Evolutionary conservation across 1,284 basidiomycete species (phyloP).

Genomic region (Papiliotrema terrestris): DNA sequence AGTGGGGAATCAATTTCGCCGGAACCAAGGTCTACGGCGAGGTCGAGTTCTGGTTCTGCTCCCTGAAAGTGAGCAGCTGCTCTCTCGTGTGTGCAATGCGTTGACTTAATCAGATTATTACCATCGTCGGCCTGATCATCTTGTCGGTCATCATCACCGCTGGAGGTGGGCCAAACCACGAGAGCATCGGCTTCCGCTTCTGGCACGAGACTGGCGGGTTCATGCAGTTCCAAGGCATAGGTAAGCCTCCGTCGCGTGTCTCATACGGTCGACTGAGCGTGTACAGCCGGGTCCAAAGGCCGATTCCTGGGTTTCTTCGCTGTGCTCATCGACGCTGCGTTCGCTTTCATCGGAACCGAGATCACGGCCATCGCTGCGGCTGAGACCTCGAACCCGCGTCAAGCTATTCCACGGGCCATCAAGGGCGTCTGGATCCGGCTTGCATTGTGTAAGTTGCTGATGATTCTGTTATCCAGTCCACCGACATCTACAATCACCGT

Average conservation of each 20-base stretch:
- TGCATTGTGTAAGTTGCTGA: slow-evolving; percentile 6
- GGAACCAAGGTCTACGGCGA: slow-evolving; percentile 43
- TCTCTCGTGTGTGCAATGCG: slow-evolving; percentile 12
- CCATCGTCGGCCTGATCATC: slow-evolving; percentile 51
- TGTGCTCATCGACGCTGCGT: background rate
- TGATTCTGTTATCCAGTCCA: too few relatives aligned
- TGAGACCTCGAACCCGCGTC: slow-evolving; percentile 10
- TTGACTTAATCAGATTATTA: background rate
- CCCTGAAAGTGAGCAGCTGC: slow-evolving; percentile 32
- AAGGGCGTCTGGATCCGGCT: slow-evolving; percentile 14
- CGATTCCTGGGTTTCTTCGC: background rate
- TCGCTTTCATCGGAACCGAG: slow-evolving; percentile 33
- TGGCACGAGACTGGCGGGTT: slow-evolving; percentile 19
- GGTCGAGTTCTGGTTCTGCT: slow-evolving; percentile 40
- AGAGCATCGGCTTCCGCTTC: slow-evolving; percentile 18
- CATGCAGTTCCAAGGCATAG: slow-evolving; percentile 43
- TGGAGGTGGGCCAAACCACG: slow-evolving; percentile 37
- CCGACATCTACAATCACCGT: too few relatives aligned
- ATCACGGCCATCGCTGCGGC: slow-evolving; percentile 22
- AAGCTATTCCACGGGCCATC: slow-evolving; percentile 12
- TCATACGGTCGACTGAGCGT: slow-evolving; percentile 7
- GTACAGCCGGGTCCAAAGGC: background rate
- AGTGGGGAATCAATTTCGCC: slow-evolving; percentile 46
- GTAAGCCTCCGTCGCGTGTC: too few relatives aligned
- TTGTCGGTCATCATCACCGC: slow-evolving; percentile 60